A percentile compares a stretch with the other conserved stretches of the same genome.
Evolutionary conservation across 768 basidiomycete species (phyloP).

Genomic region (Leccinum sublutescens): DNA sequence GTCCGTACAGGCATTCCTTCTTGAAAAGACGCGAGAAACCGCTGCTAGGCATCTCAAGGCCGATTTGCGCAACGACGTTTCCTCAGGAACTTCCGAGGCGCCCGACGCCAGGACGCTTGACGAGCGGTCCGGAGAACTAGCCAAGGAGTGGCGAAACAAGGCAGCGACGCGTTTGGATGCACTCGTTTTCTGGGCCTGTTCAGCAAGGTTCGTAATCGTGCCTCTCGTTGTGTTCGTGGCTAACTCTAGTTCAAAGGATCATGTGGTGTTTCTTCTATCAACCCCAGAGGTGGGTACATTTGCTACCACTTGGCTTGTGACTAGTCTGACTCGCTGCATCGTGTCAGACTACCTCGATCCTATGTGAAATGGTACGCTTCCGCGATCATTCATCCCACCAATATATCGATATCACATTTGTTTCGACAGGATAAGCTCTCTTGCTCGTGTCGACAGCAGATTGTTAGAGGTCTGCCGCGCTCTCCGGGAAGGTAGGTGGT

Average conservation of each 20-base stretch:
- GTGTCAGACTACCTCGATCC: slow-evolving; percentile 36
- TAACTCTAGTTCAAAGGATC: slow-evolving; percentile 46
- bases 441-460: slow-evolving; percentile 66
- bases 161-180: slow-evolving; percentile 58
- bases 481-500: slow-evolving; percentile 56
- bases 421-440: slow-evolving; percentile 53
- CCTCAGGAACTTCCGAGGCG: not conserved
- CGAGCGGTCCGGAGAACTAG: slow-evolving; percentile 20
- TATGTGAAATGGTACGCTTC: slow-evolving; percentile 61
- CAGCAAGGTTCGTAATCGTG: slow-evolving; percentile 55
- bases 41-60: not conserved
- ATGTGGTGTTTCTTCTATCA: slow-evolving; percentile 90
- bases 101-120: slow-evolving; percentile 1
- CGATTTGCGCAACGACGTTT: not conserved
- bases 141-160: slow-evolving; percentile 30
- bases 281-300: slow-evolving; percentile 53
- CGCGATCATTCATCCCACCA: not conserved
- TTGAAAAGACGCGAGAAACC: slow-evolving; percentile 19
- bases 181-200: slow-evolving; percentile 73
- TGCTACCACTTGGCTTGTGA: not conserved
- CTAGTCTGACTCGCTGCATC: slow-evolving; percentile 3
- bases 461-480: slow-evolving; percentile 53
- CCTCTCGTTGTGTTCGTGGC: not conserved
- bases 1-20: slow-evolving; percentile 50
- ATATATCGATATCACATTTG: not conserved